Conservation (phyloP, 371 early-diverging fungal genomes). For the Sporodiniella umbellata region DNA sequence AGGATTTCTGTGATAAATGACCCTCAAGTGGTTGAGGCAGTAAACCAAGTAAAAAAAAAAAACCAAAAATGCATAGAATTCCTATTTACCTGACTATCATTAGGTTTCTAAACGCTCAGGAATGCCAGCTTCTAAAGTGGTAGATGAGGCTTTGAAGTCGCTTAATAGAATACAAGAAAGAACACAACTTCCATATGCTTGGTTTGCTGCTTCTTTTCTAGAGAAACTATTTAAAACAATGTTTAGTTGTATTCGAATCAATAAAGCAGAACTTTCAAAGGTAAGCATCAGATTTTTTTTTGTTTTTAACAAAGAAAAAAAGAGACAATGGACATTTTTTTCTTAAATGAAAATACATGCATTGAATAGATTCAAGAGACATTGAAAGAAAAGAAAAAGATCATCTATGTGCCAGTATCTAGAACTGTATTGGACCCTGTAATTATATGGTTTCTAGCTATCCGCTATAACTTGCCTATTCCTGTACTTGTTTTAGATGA, state of each 20-base stretch:
- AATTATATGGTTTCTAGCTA: conserved; percentile 27
- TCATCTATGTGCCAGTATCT: conserved; percentile 32
- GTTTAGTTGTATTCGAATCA: conserved; percentile 24
- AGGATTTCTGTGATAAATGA: conserved; percentile 25
- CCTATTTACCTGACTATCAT: no score
- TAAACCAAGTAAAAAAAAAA: conserved; percentile 12
- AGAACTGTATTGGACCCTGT: conserved; percentile 28
- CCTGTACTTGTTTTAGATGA: conserved; percentile 26
- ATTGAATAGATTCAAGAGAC: conserved; percentile 10
- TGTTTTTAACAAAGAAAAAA: background rate
- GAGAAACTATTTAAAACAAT: conserved; percentile 19
- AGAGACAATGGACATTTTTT: background rate
- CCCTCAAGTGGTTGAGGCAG: conserved; percentile 17
- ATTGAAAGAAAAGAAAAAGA: conserved; percentile 12
- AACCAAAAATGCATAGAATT: no score
- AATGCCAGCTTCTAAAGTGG: conserved; percentile 17
- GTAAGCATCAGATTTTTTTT: background rate
- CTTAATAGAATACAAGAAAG: conserved; percentile 26
- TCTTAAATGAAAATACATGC: no score
- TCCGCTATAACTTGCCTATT: conserved; percentile 29
- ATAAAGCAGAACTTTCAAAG: conserved; percentile 10
- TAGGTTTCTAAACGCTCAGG: conserved; percentile 27
- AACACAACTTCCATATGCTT: conserved; percentile 32
- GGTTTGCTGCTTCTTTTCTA: conserved; percentile 30
- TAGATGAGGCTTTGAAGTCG: conserved; percentile 20